Conservation (phyloP, 495 filamentous ascomycete genomes). For the Tuber indicum region DNA sequence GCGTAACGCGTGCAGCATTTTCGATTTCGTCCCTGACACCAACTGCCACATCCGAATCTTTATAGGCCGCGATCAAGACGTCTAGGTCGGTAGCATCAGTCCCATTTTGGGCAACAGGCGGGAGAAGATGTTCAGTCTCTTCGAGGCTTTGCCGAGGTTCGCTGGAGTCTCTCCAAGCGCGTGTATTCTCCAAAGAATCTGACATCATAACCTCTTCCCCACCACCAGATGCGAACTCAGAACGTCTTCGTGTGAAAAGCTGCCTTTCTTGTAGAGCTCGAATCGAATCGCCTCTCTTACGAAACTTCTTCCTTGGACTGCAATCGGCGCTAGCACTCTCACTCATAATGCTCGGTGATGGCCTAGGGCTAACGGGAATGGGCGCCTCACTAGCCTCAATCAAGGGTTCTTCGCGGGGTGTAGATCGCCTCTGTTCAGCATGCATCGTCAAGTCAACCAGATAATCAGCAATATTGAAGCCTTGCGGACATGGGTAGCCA, state of each 20-base stretch:
- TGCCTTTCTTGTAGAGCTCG: slow-evolving; percentile 69
- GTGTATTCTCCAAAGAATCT: slow-evolving; percentile 53
- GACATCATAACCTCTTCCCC: slow-evolving; percentile 63
- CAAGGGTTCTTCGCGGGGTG: slow-evolving; percentile 21
- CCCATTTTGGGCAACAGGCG: slow-evolving; percentile 56
- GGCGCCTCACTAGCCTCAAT: slow-evolving; percentile 18
- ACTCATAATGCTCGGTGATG: slow-evolving; percentile 12
- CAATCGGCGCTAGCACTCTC: slow-evolving; percentile 12
- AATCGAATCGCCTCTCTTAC: slow-evolving; percentile 39
- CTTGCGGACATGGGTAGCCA: slow-evolving; percentile 85
- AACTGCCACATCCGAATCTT: slow-evolving; percentile 67
- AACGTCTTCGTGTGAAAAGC: slow-evolving; percentile 73
- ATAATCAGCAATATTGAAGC: slow-evolving; percentile 98
- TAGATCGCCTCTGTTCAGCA: slow-evolving; percentile 47
- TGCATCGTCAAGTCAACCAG: slow-evolving; percentile 98
- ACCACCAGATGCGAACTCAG: slow-evolving; percentile 49
- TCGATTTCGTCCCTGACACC: slow-evolving; percentile 76
- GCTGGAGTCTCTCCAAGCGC: slow-evolving; percentile 46
- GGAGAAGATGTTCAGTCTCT: slow-evolving; percentile 65
- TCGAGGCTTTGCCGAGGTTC: slow-evolving; percentile 60
- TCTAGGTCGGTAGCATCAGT: slow-evolving; percentile 69
- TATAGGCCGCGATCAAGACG: slow-evolving; percentile 65
- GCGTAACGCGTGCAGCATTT: slow-evolving; percentile 55
- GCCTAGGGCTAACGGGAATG: slow-evolving; percentile 6
- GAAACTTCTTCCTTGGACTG: slow-evolving; percentile 21